Evolutionary conservation across 2,329 filamentous ascomycete genomes (phyloP).

Genomic region (Phyllosticta paracitricarpa): DNA sequence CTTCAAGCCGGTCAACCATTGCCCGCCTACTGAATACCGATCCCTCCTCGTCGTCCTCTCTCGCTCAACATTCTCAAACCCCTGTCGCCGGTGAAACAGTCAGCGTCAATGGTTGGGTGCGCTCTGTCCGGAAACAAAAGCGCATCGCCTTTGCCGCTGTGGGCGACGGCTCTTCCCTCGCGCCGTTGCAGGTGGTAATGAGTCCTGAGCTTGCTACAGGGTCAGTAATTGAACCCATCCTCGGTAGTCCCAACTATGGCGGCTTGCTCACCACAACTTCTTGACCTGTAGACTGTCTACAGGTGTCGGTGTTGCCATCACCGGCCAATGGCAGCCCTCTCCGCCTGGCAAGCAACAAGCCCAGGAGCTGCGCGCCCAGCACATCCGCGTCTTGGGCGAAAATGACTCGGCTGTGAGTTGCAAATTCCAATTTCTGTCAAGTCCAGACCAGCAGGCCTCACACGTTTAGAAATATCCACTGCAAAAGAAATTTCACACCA

Average conservation of each 20-base stretch:
- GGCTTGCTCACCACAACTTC: background rate
- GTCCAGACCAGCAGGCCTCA: background rate
- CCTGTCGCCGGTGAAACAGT: slow-evolving; percentile 16
- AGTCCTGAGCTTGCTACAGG: slow-evolving; percentile 59
- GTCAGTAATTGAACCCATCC: slow-evolving; percentile 41
- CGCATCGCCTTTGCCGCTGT: slow-evolving; percentile 72
- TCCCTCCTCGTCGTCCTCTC: slow-evolving; percentile 16
- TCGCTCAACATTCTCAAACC: slow-evolving; percentile 4
- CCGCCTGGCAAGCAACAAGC: slow-evolving; percentile 56
- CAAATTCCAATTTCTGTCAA: background rate
- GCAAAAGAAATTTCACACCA: slow-evolving; percentile 90
- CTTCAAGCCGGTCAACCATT: slow-evolving; percentile 12
- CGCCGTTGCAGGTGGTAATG: slow-evolving; percentile 71
- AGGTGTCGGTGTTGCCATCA: slow-evolving; percentile 68
- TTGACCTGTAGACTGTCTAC: slow-evolving; percentile 57
- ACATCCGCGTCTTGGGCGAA: slow-evolving; percentile 60
- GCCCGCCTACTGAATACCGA: slow-evolving; percentile 32
- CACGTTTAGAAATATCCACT: slow-evolving; percentile 49
- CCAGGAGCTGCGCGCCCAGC: slow-evolving; percentile 68
- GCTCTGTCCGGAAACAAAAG: slow-evolving; percentile 81
- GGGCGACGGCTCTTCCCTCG: slow-evolving; percentile 74
- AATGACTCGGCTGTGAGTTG: slow-evolving; percentile 66
- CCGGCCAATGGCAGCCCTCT: slow-evolving; percentile 66
- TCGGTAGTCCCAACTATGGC: background rate
- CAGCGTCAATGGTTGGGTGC: slow-evolving; percentile 64